These are phyloP conservation scores for Debaryomyces prosopidis DNA, from an alignment of 805 yeast species.

Conservation along the genomic window DNA sequence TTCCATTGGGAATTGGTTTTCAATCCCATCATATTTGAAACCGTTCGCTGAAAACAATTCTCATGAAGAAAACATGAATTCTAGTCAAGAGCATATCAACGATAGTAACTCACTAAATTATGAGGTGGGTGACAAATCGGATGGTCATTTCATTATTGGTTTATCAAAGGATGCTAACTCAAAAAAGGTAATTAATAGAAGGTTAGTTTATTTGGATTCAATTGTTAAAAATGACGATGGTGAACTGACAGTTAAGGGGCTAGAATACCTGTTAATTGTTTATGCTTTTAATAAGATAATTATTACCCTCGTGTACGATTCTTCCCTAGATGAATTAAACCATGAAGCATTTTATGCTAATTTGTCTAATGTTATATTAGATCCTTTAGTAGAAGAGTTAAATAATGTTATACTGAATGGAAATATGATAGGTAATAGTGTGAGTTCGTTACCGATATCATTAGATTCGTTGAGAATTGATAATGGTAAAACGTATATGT, in stretches of 20 bases:
- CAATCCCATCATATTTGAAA: constrained; percentile 16
- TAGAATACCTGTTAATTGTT: constrained; percentile 33
- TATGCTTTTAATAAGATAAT: constrained; percentile 22
- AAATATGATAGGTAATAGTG: constrained; percentile 24
- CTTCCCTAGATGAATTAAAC: constrained; percentile 23
- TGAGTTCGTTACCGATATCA: constrained; percentile 27
- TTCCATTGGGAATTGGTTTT: constrained; percentile 15
- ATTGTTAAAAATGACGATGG: constrained; percentile 4
- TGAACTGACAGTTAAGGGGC: constrained; percentile 2
- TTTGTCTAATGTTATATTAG: constrained; percentile 14
- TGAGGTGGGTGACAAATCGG: constrained; percentile 5
- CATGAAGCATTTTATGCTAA: constrained; percentile 21
- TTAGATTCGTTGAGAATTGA: constrained; percentile 14
- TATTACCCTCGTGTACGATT: constrained; percentile 31
- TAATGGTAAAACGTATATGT: not conserved
- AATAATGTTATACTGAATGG: constrained; percentile 13
- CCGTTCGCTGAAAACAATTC: constrained; percentile 4
- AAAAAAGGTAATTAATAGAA: constrained; percentile 18
- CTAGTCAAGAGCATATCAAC: not conserved
- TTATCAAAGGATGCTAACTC: not conserved
- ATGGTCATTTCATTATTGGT: constrained; percentile 8
- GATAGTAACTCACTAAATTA: not conserved
- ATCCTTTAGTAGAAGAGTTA: constrained; percentile 25
- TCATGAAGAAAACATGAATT: not conserved
- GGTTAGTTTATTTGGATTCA: constrained; percentile 26